Evolutionary conservation across 441 rosid species (phyloP), one percentile per base, ranked within the genome.

Genomic region (Mallotus japonicus): DNA sequence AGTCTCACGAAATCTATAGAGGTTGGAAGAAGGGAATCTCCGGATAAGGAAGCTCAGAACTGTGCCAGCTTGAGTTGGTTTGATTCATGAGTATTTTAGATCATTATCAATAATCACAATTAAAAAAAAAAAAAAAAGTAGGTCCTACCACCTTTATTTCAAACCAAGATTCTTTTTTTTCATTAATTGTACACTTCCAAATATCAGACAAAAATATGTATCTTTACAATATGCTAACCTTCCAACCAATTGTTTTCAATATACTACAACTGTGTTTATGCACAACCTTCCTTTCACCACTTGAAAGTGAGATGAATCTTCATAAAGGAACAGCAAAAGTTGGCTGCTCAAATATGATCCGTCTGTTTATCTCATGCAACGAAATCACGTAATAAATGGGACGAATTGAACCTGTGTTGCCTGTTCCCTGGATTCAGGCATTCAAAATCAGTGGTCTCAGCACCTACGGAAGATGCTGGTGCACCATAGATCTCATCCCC

Each of bases 381-480:
- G 77, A 89, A 92, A 86, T 90, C 95, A 68, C 88, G 97, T 62
- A 90, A 83, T 71, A 90, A 75, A 59, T 90, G 92, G 70, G 90
- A 81, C 62, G 95, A 87, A 70, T 78, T 71, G 80, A 87, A 85
- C 84, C 86, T 85, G 76, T 86, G 84, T 76, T 92, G 91, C 83
- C 87, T 85, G 80, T 78, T 85, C 56, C 84, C 84, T 4, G 90
- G 86, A 76, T 85, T 88, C 65, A 85, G 76, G 84, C 87, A 87
- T 74, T 90, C 92, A 10, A 79, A 90, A 56, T 79, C 85, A 16
- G 85, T 69, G 8, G 84, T 79, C 71, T 81, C 95, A 0, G 73
- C 67, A 67, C 83, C 91, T 22, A 83, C 82, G 4, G 89, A 84
- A 64, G 83, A 78, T 42, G 83, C 71, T 66, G 77, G 70, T 34